Percentiles rank a stretch among this genome's conserved stretches.
phyloP scores from a whole-genome alignment of 225 moss, liverwort and hornwort genomes.

The Asterella californica region DNA sequence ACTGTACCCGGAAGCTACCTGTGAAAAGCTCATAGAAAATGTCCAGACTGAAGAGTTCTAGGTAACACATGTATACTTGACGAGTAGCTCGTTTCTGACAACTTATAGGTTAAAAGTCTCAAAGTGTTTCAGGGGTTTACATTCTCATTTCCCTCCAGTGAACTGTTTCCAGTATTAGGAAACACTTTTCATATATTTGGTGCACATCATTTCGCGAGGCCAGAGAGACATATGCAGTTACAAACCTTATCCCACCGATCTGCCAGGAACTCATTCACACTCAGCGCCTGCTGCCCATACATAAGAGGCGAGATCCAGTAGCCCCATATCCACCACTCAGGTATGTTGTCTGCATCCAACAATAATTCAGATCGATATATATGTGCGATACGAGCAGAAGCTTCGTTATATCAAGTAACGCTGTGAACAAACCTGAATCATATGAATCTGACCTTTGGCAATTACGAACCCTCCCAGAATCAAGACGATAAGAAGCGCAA shows the following conservation, averaged over 20 bases:
- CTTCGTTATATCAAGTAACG: not conserved
- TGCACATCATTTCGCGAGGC: not conserved
- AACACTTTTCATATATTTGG: not conserved
- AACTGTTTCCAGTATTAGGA: not conserved
- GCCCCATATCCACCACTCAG: slow-evolving; percentile 95
- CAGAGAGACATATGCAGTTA: slow-evolving; percentile 19
- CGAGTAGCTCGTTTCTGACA: not conserved
- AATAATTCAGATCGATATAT: not conserved
- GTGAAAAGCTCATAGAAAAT: not conserved
- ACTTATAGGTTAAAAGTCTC: not conserved
- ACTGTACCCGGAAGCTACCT: not conserved
- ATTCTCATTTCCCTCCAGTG: not conserved
- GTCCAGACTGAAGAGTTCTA: no score
- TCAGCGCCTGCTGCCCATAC: slow-evolving; percentile 84
- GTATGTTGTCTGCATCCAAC: slow-evolving; percentile 55
- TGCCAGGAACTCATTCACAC: slow-evolving; percentile 81
- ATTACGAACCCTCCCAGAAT: slow-evolving; percentile 80
- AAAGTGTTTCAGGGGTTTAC: not conserved
- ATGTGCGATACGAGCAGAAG: not conserved
- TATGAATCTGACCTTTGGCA: slow-evolving; percentile 47
- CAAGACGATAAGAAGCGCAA: slow-evolving; percentile 62
- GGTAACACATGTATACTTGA: not conserved
- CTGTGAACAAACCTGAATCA: not conserved
- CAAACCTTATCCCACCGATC: slow-evolving; percentile 76
- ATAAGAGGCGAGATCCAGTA: slow-evolving; percentile 90